A percentile compares a stretch with the other conserved stretches of the same genome.
Conservation (phyloP, 2,329 filamentous ascomycete genomes). For the Alternaria infectoria region DNA sequence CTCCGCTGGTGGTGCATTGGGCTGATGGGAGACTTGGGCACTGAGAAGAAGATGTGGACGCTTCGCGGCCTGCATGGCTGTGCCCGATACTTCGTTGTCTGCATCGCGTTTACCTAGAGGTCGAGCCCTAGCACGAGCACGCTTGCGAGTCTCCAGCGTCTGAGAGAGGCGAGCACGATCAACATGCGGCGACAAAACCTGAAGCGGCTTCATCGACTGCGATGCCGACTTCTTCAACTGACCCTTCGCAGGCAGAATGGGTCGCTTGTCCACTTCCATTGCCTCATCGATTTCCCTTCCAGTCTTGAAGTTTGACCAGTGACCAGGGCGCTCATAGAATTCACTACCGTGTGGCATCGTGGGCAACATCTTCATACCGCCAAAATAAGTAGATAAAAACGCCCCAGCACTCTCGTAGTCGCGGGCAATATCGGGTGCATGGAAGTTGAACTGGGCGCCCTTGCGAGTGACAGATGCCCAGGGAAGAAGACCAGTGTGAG, state of each 20-base stretch:
- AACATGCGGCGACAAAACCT: not conserved
- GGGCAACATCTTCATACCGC: conserved; percentile 22
- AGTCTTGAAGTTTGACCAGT: conserved; percentile 24
- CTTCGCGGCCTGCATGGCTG: not conserved
- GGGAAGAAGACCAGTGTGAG: conserved; percentile 14
- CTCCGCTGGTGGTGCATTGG: not conserved
- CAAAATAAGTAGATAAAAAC: conserved; percentile 24
- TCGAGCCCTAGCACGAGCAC: not conserved
- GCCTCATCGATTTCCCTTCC: conserved; percentile 11
- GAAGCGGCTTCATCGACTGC: not conserved
- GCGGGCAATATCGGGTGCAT: not conserved
- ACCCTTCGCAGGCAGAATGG: not conserved
- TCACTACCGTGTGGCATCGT: not conserved
- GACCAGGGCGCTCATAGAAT: conserved; percentile 8
- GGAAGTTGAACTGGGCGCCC: conserved; percentile 17
- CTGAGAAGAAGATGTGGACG: not conserved
- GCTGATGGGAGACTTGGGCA: no score
- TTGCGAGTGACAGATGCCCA: conserved; percentile 20
- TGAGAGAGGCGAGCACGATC: not conserved
- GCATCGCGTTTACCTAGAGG: conserved; percentile 4
- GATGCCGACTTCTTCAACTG: not conserved
- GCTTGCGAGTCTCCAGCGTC: not conserved
- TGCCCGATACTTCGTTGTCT: not conserved
- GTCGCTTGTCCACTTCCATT: conserved; percentile 1
- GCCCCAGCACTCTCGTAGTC: not conserved